Percentiles rank a stretch among this genome's conserved stretches.
phyloP scores from a whole-genome alignment of 768 basidiomycete genomes.

The Phylloporus scabripes region DNA sequence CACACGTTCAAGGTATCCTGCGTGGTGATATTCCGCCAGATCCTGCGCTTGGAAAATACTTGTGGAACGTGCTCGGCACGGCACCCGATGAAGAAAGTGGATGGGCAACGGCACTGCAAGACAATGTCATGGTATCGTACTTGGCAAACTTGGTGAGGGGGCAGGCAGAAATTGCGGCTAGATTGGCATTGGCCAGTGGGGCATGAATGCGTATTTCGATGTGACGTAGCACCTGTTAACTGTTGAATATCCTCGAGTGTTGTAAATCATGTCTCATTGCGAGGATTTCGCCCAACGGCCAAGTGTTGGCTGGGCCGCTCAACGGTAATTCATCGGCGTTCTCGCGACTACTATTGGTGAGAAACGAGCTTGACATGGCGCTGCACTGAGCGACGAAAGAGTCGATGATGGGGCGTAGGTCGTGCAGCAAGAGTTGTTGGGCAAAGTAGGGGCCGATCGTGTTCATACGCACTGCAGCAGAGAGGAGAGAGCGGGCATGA shows the following conservation, averaged over 20 bases:
- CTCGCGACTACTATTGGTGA: constrained; percentile 13
- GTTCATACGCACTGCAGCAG: constrained; percentile 90
- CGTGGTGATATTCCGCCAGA: constrained; percentile 76
- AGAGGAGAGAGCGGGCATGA: constrained; percentile 83
- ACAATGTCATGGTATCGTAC: constrained; percentile 93
- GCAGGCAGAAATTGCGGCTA: constrained; percentile 87
- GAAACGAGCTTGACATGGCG: constrained; percentile 44
- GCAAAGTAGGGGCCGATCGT: constrained; percentile 88
- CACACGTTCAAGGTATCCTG: constrained; percentile 78
- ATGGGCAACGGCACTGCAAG: constrained; percentile 79
- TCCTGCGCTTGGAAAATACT: constrained; percentile 80
- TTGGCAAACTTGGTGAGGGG: constrained; percentile 88
- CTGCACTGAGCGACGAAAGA: constrained; percentile 42
- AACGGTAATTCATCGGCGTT: constrained; percentile 22
- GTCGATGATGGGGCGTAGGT: constrained; percentile 62
- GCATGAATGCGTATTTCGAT: constrained; percentile 13
- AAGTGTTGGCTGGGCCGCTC: constrained; percentile 78
- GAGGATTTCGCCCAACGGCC: constrained; percentile 94
- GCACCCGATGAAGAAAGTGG: constrained; percentile 67
- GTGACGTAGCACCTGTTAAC: constrained; percentile 32
- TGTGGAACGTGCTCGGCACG: constrained; percentile 81
- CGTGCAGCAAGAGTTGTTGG: constrained; percentile 79
- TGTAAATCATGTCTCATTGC: constrained; percentile 87
- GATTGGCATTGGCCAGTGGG: constrained; percentile 67
- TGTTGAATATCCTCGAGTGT: constrained; percentile 96